Base-by-base conservation (phyloP, 176 grass and related monocot species). In the Musa beccarii region DNA sequence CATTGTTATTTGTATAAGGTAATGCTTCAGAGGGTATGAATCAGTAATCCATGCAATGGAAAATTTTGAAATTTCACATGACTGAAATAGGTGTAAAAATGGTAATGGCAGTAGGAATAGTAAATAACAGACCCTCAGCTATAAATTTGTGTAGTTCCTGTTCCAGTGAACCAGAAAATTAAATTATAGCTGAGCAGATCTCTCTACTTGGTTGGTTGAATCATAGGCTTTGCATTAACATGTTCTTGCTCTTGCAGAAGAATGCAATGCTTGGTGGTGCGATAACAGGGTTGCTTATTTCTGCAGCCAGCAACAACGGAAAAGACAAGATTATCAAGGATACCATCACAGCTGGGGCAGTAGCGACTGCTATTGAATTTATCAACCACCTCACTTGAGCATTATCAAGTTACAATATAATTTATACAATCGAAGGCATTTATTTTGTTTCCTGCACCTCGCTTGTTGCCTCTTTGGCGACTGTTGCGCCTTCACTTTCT, bases 311-410 rank as follows among this genome's bases (percentile, higher is more conserved):
- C 82, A 89, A 87, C 75, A 73, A 84, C 56, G n/a, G 74, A 19
- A 90, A 11, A 62, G 79, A 90, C 83, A 88, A 83, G 81, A 65
- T 96, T 61, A 69, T 86, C 76, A 86, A 79, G 64, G 93, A 92
- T 54, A 87, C 93, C 61, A 92, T 96, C 59, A 81, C 83, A 2
- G 93, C 81, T 10, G 89, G 87, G 0, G 93, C 89, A 13, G 55
- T 92, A 4, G 93, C 93, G 14, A 92, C 92, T 43, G 87, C 89
- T 22, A 57, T 79, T 12, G 85, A 96, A 81, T 86, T 96, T 77
- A 78, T 96, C 63, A 89, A 86, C 59, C 84, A 86, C 73, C 81
- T 92, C 70, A 86, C 81, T 75, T 92, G 85, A 86, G n/a, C 28
- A 0, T 49, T 22, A 49, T 9, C 2, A 50, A 49, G 26, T 49